A percentile compares a stretch with the other conserved stretches of the same genome.
Conservation (phyloP, 495 filamentous ascomycete genomes). For the Talaromyces trachyspermus region DNA sequence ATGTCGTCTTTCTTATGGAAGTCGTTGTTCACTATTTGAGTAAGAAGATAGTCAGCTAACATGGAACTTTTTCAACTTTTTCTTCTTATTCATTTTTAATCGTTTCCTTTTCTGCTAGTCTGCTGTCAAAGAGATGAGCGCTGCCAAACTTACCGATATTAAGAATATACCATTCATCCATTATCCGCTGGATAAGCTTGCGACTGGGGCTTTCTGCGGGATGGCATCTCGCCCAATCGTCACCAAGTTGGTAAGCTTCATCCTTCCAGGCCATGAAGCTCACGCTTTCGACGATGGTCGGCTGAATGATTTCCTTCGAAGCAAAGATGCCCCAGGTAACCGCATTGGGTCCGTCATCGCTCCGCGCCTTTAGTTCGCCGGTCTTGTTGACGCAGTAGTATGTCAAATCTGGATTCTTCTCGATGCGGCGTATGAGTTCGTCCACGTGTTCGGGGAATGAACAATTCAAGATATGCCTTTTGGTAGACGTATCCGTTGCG, state of each 20-base stretch:
- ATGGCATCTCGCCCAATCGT: constrained; percentile 92
- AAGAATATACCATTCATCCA: constrained; percentile 86
- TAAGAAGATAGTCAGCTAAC: constrained; percentile 9
- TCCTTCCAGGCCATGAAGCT: constrained; percentile 99
- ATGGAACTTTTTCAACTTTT: too few species aligned
- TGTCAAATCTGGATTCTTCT: constrained; percentile 70
- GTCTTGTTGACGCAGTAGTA: constrained; percentile 85
- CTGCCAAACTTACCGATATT: constrained; percentile 71
- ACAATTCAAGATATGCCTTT: constrained; percentile 91
- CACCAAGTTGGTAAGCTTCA: constrained; percentile 86
- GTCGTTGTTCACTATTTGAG: constrained; percentile 77
- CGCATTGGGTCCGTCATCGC: constrained; percentile 79
- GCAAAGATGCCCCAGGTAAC: constrained; percentile 99
- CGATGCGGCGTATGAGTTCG: constrained; percentile 73
- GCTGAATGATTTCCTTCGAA: constrained; percentile 97
- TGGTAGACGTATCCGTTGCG: constrained; percentile 95
- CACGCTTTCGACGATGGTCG: constrained; percentile 97
- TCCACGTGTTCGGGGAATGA: constrained; percentile 73
- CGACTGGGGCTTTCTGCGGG: constrained; percentile 71
- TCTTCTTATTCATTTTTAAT: too few species aligned
- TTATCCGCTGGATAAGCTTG: constrained; percentile 69
- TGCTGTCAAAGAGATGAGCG: too few species aligned
- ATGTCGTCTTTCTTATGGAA: constrained; percentile 74
- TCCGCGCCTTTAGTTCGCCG: constrained; percentile 79
- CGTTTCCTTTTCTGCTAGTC: too few species aligned